A percentile compares a stretch with the other conserved stretches of the same genome.
Evolutionary conservation across 108 stramenopile species (phyloP).

Genomic region (Cyclostephanos tholiformis): DNA sequence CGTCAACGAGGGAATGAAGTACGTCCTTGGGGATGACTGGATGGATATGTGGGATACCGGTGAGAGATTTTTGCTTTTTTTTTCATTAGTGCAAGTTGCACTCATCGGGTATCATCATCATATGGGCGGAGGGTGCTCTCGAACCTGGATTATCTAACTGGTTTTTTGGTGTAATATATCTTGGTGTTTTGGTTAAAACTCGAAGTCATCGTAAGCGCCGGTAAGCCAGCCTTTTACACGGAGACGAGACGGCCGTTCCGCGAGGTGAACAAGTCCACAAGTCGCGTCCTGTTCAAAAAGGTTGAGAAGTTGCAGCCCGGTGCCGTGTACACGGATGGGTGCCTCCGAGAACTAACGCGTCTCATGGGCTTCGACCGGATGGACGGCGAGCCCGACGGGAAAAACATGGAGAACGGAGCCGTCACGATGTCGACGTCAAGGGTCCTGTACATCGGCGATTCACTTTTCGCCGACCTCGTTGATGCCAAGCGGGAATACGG

Average conservation of each 20-base stretch:
- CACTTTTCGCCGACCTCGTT: constrained; percentile 96
- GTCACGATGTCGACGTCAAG: constrained; percentile 32
- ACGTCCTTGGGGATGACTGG: constrained; percentile 91
- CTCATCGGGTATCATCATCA: too few relatives aligned
- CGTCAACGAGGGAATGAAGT: constrained; percentile 93
- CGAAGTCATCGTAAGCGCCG: constrained; percentile 82
- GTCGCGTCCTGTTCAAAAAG: constrained; percentile 66
- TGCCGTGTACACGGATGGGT: constrained; percentile 35
- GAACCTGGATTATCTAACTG: too few relatives aligned
- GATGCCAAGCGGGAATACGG: constrained; percentile 93
- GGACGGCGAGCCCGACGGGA: too few relatives aligned
- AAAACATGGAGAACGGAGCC: constrained; percentile 46
- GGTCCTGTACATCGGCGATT: constrained; percentile 96
- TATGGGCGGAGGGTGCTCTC: too few relatives aligned
- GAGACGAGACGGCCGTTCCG: constrained; percentile 85
- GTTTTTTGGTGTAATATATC: too few relatives aligned
- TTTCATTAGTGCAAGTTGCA: too few relatives aligned
- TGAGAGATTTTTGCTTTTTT: too few relatives aligned
- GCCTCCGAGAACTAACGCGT: constrained; percentile 54
- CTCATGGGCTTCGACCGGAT: too few relatives aligned
- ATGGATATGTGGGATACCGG: constrained; percentile 74
- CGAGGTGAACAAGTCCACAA: constrained; percentile 64
- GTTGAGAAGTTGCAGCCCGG: constrained; percentile 31
- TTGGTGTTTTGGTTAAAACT: too few relatives aligned
- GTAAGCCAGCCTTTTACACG: constrained; percentile 94